These are phyloP conservation scores for Telopea speciosissima DNA, from an alignment of 177 flowering plant genomes.

Conservation along the genomic window DNA sequence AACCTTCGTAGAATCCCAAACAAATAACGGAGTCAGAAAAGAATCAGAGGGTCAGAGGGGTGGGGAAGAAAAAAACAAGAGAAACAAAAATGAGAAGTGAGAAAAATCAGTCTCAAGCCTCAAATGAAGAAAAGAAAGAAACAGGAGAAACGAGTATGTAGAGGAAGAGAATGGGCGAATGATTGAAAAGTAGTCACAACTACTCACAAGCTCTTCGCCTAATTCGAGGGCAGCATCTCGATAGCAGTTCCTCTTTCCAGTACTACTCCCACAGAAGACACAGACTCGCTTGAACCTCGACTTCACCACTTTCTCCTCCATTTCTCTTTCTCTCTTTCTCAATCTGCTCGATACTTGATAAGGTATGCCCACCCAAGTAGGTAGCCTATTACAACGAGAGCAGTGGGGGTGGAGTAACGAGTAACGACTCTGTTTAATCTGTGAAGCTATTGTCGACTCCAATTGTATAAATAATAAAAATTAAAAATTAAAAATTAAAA, in stretches of 20 bases:
- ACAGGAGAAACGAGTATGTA: no score
- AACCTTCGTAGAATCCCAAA: constrained; percentile 28
- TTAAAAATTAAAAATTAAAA: no score
- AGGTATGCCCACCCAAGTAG: no score
- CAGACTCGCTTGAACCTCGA: constrained; percentile 61
- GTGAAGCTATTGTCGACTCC: no score
- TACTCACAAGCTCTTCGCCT: constrained; percentile 48
- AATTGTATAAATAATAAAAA: no score
- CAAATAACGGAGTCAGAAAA: no score
- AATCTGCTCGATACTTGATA: neutral
- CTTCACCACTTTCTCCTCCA: constrained; percentile 19
- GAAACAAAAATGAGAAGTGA: neutral
- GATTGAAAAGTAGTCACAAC: neutral
- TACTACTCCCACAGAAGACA: constrained; percentile 73
- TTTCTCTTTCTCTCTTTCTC: neutral
- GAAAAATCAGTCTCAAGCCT: neutral
- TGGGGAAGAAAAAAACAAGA: neutral
- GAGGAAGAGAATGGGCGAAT: no score
- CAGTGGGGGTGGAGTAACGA: no score
- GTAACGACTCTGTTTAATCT: no score
- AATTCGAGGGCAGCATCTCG: constrained; percentile 61
- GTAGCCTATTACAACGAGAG: no score
- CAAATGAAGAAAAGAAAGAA: neutral
- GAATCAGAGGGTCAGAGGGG: no score
- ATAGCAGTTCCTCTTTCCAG: constrained; percentile 54